Evolutionary conservation across 2,329 filamentous ascomycete genomes (phyloP).

Genomic region (Microcera coccophila): DNA sequence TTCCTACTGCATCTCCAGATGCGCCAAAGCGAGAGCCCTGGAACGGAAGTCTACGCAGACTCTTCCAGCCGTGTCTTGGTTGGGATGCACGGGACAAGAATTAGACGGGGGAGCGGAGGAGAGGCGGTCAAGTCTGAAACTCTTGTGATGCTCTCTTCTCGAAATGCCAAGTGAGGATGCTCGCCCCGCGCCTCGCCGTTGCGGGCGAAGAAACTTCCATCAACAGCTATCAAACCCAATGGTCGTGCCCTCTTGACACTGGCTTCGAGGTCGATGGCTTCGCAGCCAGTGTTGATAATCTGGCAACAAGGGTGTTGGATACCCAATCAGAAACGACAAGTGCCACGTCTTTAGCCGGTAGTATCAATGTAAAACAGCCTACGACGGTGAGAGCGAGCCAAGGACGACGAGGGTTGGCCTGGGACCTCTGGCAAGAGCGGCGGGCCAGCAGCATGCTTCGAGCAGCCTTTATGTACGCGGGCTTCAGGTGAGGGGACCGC

Average conservation of each 20-base stretch:
- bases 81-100: background rate
- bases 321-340: constrained; percentile 21
- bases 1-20: background rate
- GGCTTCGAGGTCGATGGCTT: too few species aligned
- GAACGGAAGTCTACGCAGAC: background rate
- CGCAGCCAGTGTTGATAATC: too few species aligned
- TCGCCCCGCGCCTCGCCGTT: too few species aligned
- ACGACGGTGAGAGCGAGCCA: constrained; percentile 23
- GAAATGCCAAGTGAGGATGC: too few species aligned
- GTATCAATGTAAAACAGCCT: constrained; percentile 28
- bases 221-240: too few species aligned
- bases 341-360: constrained; percentile 23
- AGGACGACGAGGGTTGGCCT: constrained; percentile 22
- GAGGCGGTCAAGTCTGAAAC: background rate
- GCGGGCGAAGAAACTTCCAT: too few species aligned
- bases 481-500: constrained; percentile 27
- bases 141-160: too few species aligned
- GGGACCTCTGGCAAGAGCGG: constrained; percentile 20
- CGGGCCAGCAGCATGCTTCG: constrained; percentile 1
- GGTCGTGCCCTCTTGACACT: too few species aligned
- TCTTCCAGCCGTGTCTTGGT: background rate
- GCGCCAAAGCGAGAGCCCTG: background rate
- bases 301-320: background rate
- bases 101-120: too few species aligned
- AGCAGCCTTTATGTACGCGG: too few species aligned